These are phyloP conservation scores for Penstemon davidsonii DNA, from an alignment of 257 asterid genomes.

Conservation along the genomic window DNA sequence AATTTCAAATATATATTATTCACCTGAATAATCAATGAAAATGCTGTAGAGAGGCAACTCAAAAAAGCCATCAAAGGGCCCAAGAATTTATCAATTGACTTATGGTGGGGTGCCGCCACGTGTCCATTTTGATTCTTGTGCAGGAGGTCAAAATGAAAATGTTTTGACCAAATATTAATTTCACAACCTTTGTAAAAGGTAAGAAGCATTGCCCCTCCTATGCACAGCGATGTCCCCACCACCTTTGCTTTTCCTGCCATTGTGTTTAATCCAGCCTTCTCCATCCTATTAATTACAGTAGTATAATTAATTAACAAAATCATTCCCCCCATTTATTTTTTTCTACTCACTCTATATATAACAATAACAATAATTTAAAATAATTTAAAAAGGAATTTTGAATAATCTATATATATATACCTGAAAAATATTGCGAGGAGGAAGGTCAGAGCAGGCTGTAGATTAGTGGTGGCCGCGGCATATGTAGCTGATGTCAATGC, in stretches of 20 bases:
- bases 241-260: slow-evolving; percentile 63
- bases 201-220: slow-evolving; percentile 76
- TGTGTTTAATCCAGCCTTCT: slow-evolving; percentile 43
- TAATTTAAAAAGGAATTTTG: background rate
- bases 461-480: slow-evolving; percentile 54
- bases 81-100: slow-evolving; percentile 25
- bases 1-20: background rate
- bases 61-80: slow-evolving; percentile 55
- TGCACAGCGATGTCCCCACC: slow-evolving; percentile 54
- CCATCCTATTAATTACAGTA: slow-evolving; percentile 59
- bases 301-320: background rate
- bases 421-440: slow-evolving; percentile 45
- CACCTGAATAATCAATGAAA: slow-evolving; percentile 65
- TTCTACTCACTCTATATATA: no score
- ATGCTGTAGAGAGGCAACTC: slow-evolving; percentile 37
- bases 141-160: slow-evolving; percentile 21
- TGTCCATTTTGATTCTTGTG: slow-evolving; percentile 21
- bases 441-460: slow-evolving; percentile 62
- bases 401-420: slow-evolving; percentile 17
- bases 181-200: slow-evolving; percentile 59
- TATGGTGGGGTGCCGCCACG: slow-evolving; percentile 11
- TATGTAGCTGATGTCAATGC: slow-evolving; percentile 56
- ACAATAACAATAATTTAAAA: background rate
- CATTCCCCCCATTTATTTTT: no score
- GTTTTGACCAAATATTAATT: slow-evolving; percentile 44